Conservation (phyloP, 2,329 filamentous ascomycete genomes). For the Camptophora hylomeconis region DNA sequence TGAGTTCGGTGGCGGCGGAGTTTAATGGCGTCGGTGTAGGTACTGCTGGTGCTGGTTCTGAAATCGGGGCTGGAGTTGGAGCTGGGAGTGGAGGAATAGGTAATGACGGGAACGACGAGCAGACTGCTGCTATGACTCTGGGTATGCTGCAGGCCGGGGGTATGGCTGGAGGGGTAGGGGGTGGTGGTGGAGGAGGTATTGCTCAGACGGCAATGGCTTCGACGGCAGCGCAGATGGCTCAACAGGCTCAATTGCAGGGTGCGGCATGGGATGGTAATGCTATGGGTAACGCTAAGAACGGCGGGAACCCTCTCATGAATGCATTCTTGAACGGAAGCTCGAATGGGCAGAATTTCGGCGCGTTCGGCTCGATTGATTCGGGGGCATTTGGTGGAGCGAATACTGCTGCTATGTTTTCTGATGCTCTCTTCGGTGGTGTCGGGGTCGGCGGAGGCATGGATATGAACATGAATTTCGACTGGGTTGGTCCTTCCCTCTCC, state of each 20-base stretch:
- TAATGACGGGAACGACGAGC: conserved; percentile 51
- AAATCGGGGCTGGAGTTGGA: conserved; percentile 5
- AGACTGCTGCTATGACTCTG: conserved; percentile 56
- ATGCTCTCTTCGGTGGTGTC: conserved; percentile 40
- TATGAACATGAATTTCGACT: conserved; percentile 39
- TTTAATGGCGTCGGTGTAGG: no score
- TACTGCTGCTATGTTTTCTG: conserved; percentile 33
- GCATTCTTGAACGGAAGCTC: conserved; percentile 1
- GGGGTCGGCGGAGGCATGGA: conserved; percentile 36
- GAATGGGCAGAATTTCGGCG: conserved; percentile 1
- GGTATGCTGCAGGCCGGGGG: conserved; percentile 53
- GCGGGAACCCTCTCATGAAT: no score
- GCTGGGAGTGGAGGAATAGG: no score
- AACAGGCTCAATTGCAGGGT: conserved; percentile 5
- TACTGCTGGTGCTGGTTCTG: no score
- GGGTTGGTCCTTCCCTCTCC: no score
- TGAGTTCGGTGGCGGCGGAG: neutral
- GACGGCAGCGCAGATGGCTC: conserved; percentile 15
- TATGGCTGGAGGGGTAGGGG: conserved; percentile 39
- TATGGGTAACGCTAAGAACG: no score
- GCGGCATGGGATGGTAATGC: conserved; percentile 2
- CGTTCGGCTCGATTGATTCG: neutral
- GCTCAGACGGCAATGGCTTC: conserved; percentile 31
- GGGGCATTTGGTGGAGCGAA: conserved; percentile 4
- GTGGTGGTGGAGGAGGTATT: conserved; percentile 42